These are phyloP conservation scores for Prunus dulcis DNA, from an alignment of 306 rosid genomes.

Conservation along the genomic window DNA sequence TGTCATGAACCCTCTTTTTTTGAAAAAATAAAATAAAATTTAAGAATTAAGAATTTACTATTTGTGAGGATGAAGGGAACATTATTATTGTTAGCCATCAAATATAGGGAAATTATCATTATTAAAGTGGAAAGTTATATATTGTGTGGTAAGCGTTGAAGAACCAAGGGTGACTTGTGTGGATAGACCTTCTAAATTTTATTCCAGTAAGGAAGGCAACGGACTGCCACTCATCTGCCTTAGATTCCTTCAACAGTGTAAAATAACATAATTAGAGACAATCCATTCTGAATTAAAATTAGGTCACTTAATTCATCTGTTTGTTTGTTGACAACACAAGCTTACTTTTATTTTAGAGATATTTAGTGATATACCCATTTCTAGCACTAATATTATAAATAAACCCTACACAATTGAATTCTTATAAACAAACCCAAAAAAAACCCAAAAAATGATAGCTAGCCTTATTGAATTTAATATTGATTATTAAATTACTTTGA, in stretches of 20 bases:
- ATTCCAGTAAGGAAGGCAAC: slow-evolving; percentile 19
- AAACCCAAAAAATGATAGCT: no score
- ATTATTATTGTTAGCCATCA: no score
- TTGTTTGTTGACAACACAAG: not conserved
- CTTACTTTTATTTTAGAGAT: not conserved
- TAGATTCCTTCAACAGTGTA: slow-evolving; percentile 27
- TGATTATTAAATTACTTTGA: no score
- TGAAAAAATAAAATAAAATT: no score
- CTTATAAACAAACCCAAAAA: no score
- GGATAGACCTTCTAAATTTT: not conserved
- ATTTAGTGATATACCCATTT: no score
- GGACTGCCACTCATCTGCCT: slow-evolving; percentile 27
- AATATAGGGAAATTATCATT: not conserved
- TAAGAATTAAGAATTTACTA: no score
- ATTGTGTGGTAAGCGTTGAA: slow-evolving; percentile 9
- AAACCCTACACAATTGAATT: no score
- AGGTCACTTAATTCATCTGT: not conserved
- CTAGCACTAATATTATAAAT: no score
- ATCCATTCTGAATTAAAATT: not conserved
- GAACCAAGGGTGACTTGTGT: slow-evolving; percentile 15
- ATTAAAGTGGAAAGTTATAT: not conserved
- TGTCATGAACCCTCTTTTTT: not conserved
- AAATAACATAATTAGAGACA: not conserved
- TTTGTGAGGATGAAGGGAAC: no score
- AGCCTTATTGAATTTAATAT: no score